Conservation (phyloP, 2,329 filamentous ascomycete genomes). For the Alternaria angustiovoidea region DNA sequence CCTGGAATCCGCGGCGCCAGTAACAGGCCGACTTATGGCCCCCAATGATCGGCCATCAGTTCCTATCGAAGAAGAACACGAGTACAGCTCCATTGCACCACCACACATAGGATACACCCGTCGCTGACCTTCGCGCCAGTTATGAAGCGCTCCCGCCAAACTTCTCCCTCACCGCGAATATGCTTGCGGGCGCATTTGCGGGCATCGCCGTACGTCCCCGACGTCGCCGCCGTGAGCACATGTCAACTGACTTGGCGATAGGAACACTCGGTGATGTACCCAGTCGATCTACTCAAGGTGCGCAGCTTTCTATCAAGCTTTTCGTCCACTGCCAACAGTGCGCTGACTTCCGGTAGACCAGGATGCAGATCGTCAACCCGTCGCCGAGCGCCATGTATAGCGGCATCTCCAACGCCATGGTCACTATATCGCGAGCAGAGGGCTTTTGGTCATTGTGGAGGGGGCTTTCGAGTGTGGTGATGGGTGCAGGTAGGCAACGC, state of each 20-base stretch:
- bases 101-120: conserved; percentile 3
- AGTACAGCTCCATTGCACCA: conserved; percentile 42
- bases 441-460: conserved; percentile 93
- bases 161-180: conserved; percentile 92
- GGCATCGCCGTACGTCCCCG: conserved; percentile 80
- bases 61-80: conserved; percentile 50
- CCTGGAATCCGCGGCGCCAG: conserved; percentile 48
- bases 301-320: conserved; percentile 29
- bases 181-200: conserved; percentile 94
- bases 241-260: conserved; percentile 53
- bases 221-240: conserved; percentile 17
- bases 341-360: conserved; percentile 69
- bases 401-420: conserved; percentile 89
- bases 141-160: conserved; percentile 96
- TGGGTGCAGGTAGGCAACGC: conserved; percentile 78
- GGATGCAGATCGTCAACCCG: conserved; percentile 96
- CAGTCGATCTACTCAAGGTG: conserved; percentile 97
- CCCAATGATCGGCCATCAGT: conserved; percentile 50
- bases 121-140: conserved; percentile 54
- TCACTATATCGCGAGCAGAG: conserved; percentile 89
- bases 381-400: conserved; percentile 82
- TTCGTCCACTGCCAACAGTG: conserved; percentile 8
- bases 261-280: conserved; percentile 99
- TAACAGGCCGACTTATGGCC: conserved; percentile 52
- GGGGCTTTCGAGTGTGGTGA: conserved; percentile 93